phyloP scores from a whole-genome alignment of 805 yeast genomes.

The Saccharomycopsis sp. region DNA sequence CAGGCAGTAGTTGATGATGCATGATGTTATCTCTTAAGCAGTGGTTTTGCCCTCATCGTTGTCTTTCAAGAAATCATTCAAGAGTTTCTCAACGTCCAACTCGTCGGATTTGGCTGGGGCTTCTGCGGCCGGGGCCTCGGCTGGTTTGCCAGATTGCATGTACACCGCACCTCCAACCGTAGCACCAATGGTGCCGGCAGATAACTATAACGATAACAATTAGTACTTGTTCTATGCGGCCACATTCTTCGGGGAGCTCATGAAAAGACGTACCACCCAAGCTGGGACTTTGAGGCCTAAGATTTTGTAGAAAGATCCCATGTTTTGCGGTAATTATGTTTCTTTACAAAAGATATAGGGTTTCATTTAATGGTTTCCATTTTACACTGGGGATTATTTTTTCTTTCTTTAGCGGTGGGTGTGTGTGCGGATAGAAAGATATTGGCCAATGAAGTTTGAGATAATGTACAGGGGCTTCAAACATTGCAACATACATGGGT shows the following conservation, averaged over 20 bases:
- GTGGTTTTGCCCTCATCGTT: neutral
- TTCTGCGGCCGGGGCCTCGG: slow-evolving; percentile 23
- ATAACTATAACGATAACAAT: slow-evolving; percentile 25
- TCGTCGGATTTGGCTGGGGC: slow-evolving; percentile 26
- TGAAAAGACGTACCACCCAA: slow-evolving; percentile 20
- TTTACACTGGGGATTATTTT: too few species aligned
- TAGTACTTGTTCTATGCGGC: too few species aligned
- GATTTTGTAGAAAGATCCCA: slow-evolving; percentile 21
- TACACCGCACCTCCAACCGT: slow-evolving; percentile 28
- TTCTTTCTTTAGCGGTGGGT: too few species aligned
- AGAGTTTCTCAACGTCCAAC: slow-evolving; percentile 28
- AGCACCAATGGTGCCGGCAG: slow-evolving; percentile 27
- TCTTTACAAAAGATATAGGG: neutral
- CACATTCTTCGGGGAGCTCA: too few species aligned
- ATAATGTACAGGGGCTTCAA: too few species aligned
- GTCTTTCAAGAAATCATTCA: slow-evolving; percentile 28
- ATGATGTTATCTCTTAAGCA: too few species aligned
- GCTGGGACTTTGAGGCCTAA: slow-evolving; percentile 21
- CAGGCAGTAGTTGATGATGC: too few species aligned
- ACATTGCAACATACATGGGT: too few species aligned
- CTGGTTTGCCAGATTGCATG: slow-evolving; percentile 22
- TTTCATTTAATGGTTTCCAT: neutral
- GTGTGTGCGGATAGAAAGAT: too few species aligned
- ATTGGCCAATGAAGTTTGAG: too few species aligned
- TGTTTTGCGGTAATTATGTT: slow-evolving; percentile 2